These are phyloP conservation scores for Chloranthus sessilifolius DNA, from an alignment of 164 flowering plant species.

Conservation along the genomic window DNA sequence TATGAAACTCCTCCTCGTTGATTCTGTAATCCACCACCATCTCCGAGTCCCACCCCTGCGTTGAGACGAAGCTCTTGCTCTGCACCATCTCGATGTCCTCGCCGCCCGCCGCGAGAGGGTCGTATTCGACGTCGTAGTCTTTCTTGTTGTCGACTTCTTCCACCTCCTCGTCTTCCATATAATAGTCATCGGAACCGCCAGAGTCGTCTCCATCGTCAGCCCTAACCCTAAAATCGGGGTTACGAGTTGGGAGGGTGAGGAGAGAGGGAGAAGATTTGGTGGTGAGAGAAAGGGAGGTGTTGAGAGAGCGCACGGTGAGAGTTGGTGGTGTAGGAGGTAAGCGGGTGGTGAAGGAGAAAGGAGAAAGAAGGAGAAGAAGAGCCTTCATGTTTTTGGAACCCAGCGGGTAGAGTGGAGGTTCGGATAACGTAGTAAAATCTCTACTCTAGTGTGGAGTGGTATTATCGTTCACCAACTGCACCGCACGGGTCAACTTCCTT, in stretches of 20 bases:
- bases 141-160: constrained; percentile 85
- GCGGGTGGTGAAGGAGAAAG: not conserved
- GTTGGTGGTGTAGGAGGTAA: not conserved
- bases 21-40: constrained; percentile 81
- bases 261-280: not conserved
- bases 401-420: no score
- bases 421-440: no score
- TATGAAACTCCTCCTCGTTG: constrained; percentile 92
- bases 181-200: constrained; percentile 59
- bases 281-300: not conserved
- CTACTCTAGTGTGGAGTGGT: no score
- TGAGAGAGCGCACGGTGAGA: not conserved
- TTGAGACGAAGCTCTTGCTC: constrained; percentile 73
- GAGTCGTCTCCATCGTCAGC: constrained; percentile 81
- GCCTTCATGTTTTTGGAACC: no score
- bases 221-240: constrained; percentile 29
- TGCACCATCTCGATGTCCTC: constrained; percentile 55
- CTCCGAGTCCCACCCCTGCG: constrained; percentile 88
- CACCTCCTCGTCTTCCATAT: constrained; percentile 78
- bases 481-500: no score
- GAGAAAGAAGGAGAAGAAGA: not conserved
- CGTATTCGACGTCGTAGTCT: constrained; percentile 87
- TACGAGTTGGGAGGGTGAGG: not conserved
- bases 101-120: constrained; percentile 28
- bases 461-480: no score